Percentiles rank a stretch among this genome's conserved stretches.
These are phyloP conservation scores for Macrotyloma uniflorum DNA, from an alignment of 306 rosid genomes.

Conservation along the genomic window DNA sequence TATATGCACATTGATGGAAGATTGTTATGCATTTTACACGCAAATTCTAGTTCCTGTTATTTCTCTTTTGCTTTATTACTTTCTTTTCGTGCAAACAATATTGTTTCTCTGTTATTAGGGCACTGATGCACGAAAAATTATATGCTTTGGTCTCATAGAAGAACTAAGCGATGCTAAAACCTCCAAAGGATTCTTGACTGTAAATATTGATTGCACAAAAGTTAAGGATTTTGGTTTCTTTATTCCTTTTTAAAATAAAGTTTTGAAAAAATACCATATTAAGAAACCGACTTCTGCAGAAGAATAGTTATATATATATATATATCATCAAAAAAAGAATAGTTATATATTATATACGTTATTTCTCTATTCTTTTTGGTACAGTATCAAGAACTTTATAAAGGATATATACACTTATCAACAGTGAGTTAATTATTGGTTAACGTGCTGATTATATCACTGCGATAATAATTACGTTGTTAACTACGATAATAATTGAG, in stretches of 20 bases:
- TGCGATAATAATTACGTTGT: background rate
- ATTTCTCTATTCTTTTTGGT: no score
- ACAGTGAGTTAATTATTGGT: background rate
- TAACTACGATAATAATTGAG: background rate
- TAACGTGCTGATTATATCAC: background rate
- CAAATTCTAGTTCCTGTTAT: conserved; percentile 6
- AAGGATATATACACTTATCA: background rate
- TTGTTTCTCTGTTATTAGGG: conserved; percentile 7
- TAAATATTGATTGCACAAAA: background rate
- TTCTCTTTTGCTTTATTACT: conserved; percentile 41
- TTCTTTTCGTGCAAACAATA: conserved; percentile 51
- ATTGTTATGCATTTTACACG: conserved; percentile 9
- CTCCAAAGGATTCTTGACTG: background rate
- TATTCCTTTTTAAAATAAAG: background rate
- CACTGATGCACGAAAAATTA: conserved; percentile 30
- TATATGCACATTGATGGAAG: conserved; percentile 25
- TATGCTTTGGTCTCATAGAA: conserved; percentile 37
- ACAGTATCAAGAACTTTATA: background rate
- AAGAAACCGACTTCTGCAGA: background rate
- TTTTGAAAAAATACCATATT: background rate
- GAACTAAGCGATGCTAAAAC: conserved; percentile 12
- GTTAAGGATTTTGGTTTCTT: background rate
- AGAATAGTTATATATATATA: background rate
- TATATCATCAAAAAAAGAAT: no score
- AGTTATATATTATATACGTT: no score